These are phyloP conservation scores for Saturnispora mendoncae DNA, from an alignment of 805 yeast genomes.

Conservation along the genomic window DNA sequence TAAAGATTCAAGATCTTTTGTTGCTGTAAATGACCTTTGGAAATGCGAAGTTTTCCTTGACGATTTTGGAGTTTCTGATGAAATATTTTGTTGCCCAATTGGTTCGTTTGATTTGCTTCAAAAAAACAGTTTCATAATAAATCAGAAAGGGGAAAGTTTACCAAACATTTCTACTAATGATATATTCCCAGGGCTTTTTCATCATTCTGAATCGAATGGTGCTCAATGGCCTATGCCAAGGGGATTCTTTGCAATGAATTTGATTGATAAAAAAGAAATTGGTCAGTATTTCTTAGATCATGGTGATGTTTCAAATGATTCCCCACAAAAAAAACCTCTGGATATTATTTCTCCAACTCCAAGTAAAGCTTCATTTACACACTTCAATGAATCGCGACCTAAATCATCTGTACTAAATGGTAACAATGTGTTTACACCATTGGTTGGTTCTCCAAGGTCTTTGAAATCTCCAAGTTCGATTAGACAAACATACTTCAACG, in stretches of 20 bases:
- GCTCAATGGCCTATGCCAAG: conserved; percentile 27
- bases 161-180: conserved; percentile 6
- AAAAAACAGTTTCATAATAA: conserved; percentile 16
- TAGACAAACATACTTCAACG: too few relatives aligned
- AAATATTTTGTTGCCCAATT: conserved; percentile 24
- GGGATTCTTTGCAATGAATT: conserved; percentile 21
- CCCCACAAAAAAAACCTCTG: not conserved
- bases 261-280: conserved; percentile 17
- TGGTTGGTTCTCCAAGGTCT: conserved; percentile 3
- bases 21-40: conserved; percentile 30
- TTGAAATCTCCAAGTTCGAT: not conserved
- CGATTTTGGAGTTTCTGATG: conserved; percentile 26
- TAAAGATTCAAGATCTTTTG: conserved; percentile 25
- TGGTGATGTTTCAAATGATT: too few relatives aligned
- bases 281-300: conserved; percentile 7
- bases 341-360: conserved; percentile 3
- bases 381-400: not conserved
- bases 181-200: conserved; percentile 21
- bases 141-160: conserved; percentile 15
- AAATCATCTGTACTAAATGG: not conserved
- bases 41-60: conserved; percentile 27
- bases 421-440: too few relatives aligned
- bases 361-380: not conserved
- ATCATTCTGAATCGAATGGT: conserved; percentile 13
- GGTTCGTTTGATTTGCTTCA: conserved; percentile 23